These are phyloP conservation scores for Arabidopsis suecica DNA, from an alignment of 345 rosid genomes.

Conservation along the genomic window DNA sequence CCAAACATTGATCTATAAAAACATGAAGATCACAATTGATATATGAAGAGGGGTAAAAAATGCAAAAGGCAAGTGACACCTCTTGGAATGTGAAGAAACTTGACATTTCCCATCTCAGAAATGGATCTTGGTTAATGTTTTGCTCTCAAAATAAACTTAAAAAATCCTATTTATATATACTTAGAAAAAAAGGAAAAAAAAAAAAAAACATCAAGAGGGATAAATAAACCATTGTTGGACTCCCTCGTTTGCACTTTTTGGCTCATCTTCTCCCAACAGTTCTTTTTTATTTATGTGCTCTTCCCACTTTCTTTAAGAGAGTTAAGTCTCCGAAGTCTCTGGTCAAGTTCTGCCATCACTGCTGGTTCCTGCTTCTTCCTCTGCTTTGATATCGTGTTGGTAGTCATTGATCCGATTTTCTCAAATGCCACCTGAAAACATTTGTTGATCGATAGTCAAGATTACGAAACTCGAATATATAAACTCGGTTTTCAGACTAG, in stretches of 20 bases:
- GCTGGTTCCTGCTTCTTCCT: slow-evolving; percentile 98
- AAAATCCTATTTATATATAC: slow-evolving; percentile 40
- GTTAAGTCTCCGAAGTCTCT: slow-evolving; percentile 84
- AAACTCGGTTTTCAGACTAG: neutral
- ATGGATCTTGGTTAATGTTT: slow-evolving; percentile 38
- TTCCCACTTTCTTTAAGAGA: slow-evolving; percentile 60
- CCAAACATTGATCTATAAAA: slow-evolving; percentile 10
- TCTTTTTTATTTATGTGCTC: slow-evolving; percentile 22
- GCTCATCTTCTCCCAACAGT: slow-evolving; percentile 31
- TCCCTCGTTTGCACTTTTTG: slow-evolving; percentile 35
- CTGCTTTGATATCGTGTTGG: slow-evolving; percentile 92
- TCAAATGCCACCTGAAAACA: slow-evolving; percentile 85
- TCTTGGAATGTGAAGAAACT: slow-evolving; percentile 39
- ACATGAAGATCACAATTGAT: slow-evolving; percentile 41
- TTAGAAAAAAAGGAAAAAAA: neutral
- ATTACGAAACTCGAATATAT: slow-evolving; percentile 5
- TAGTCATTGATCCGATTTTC: slow-evolving; percentile 87
- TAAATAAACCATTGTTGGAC: slow-evolving; percentile 29
- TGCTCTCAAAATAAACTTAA: slow-evolving; percentile 36
- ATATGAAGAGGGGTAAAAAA: slow-evolving; percentile 24
- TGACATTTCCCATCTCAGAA: slow-evolving; percentile 43
- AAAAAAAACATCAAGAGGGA: slow-evolving; percentile 32
- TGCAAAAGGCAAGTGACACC: slow-evolving; percentile 29
- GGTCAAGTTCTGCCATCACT: slow-evolving; percentile 96
- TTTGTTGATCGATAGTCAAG: neutral